Base-by-base conservation (phyloP, 225 moss, liverwort and hornwort species). In the Pleurozium schreberi region DNA sequence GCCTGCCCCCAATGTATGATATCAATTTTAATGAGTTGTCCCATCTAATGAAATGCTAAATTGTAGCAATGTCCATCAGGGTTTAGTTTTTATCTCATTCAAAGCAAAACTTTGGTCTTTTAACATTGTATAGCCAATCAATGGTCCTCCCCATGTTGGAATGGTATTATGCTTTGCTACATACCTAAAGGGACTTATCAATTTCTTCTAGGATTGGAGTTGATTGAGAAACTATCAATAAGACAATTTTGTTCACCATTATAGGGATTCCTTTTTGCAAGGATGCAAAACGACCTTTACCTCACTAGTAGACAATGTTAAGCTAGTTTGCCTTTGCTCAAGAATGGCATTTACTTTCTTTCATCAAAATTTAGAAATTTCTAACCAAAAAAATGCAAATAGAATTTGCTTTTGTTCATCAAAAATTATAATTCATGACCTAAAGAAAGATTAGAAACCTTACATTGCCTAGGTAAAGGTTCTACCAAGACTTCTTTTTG, bases 401-500 rank as follows among this genome's bases (percentile, higher is more conserved):
- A n/a, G n/a, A n/a, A n/a, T n/a, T n/a, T n/a, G n/a, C n/a, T n/a
- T n/a, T n/a, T n/a, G n/a, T n/a, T n/a, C n/a, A n/a, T n/a, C n/a
- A n/a, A n/a, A n/a, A n/a, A n/a, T n/a, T n/a, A n/a, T n/a, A n/a
- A n/a, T n/a, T n/a, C n/a, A n/a, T n/a, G n/a, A n/a, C n/a, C n/a
- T n/a, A n/a, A n/a, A n/a, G n/a, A n/a, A n/a, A n/a, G n/a, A n/a
- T 10, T 11, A 31, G 2, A 47, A 47, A 47, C 4, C 47, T 7
- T 18, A 1, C 31, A 75, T 75, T 0, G 0, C 1, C 12, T 3
- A 33, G 0, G 12, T 2, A 5, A 49, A 7, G 2, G 19, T 49
- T 49, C 19, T 20, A 49, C 30, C 18, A n/a, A n/a, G n/a, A n/a
- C n/a, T n/a, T n/a, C n/a, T n/a, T n/a, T n/a, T n/a, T n/a, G n/a